Evolutionary conservation across 73 alveolate species (phyloP).

Genomic region (Diophrys sp.): DNA sequence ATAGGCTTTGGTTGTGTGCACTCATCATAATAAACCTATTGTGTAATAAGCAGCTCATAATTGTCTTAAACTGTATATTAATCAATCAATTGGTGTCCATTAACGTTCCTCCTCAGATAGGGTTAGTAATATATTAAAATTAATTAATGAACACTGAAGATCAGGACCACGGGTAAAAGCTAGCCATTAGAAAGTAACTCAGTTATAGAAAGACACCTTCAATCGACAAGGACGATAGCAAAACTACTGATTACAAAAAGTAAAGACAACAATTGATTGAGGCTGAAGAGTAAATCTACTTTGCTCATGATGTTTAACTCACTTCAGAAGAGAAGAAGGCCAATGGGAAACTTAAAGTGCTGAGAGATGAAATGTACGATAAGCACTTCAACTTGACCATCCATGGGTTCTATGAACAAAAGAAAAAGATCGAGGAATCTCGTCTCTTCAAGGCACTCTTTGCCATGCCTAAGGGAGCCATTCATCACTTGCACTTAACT

Average conservation of each 20-base stretch:
- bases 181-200: no score
- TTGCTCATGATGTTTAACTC: slow-evolving; percentile 13
- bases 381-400: slow-evolving; percentile 17
- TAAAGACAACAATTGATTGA: not conserved
- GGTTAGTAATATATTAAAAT: no score
- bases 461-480: slow-evolving; percentile 60
- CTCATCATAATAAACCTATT: no score
- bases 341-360: slow-evolving; percentile 6
- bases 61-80: no score
- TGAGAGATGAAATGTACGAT: slow-evolving; percentile 3
- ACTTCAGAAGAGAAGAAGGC: slow-evolving; percentile 40
- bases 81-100: no score
- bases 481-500: slow-evolving; percentile 40
- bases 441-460: slow-evolving; percentile 25
- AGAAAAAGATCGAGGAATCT: slow-evolving; percentile 26
- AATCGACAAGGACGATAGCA: no score
- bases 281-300: not conserved
- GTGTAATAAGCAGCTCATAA: no score
- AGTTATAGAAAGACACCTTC: no score
- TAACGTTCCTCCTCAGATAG: no score
- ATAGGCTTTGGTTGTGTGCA: no score
- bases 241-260: not conserved
- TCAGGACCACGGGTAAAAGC: no score
- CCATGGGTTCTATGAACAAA: slow-evolving; percentile 9
- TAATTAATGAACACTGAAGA: no score